Evolutionary conservation across 192 early-diverging fungal species (phyloP).

Genomic region (Gigaspora rosea): DNA sequence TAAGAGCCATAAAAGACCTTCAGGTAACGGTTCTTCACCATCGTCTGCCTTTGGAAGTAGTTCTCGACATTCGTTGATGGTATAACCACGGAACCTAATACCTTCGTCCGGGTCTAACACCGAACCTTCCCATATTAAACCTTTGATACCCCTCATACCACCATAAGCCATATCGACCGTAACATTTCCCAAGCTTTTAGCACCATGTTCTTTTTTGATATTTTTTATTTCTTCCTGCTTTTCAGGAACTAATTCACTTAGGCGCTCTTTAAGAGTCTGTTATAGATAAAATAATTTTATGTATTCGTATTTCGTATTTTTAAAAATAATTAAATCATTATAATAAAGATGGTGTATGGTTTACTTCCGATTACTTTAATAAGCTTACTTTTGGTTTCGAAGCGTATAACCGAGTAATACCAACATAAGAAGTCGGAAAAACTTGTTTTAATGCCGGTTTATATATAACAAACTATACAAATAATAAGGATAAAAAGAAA

Average conservation of each 20-base stretch:
- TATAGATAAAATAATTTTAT: not conserved
- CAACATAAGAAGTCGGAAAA: not conserved
- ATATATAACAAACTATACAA: not conserved
- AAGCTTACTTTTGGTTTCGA: constrained; percentile 8
- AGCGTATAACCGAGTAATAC: not conserved
- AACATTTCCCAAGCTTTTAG: constrained; percentile 87
- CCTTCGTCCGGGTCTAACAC: constrained; percentile 97
- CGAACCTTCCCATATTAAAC: constrained; percentile 97
- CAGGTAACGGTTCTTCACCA: constrained; percentile 94
- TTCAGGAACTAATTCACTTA: constrained; percentile 91
- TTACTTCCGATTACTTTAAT: not conserved
- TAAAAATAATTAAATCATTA: not conserved
- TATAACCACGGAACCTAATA: constrained; percentile 95
- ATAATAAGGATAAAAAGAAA: not conserved
- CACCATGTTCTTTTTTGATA: constrained; percentile 88
- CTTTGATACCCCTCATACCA: constrained; percentile 99
- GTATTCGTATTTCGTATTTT: not conserved
- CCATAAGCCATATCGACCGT: constrained; percentile 98
- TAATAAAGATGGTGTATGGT: not conserved
- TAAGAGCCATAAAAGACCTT: constrained; percentile 97
- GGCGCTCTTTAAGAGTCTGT: constrained; percentile 90
- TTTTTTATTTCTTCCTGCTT: constrained; percentile 96
- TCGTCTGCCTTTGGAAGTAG: constrained; percentile 84
- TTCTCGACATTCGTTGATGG: constrained; percentile 96
- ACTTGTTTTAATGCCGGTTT: not conserved